phyloP scores from a whole-genome alignment of 176 grass and related monocot species.

The Phyllostachys edulis region DNA sequence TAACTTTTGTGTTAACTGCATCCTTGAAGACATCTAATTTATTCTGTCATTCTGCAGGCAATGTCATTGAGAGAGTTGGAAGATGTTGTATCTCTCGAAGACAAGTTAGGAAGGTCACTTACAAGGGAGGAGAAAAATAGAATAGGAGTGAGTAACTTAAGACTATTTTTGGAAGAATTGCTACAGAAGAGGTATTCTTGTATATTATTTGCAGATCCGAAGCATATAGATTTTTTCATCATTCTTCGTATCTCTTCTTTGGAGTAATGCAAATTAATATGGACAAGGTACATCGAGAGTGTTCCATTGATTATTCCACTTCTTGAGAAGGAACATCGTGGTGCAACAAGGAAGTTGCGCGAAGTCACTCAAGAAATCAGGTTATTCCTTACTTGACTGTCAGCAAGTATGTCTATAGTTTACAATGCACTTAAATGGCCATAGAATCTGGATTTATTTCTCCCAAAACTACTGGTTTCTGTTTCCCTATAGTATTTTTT shows the following conservation, averaged over 20 bases:
- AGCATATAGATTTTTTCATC: conserved; percentile 9
- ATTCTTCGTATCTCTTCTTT: conserved; percentile 7
- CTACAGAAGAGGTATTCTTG: conserved; percentile 75
- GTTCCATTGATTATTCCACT: conserved; percentile 88
- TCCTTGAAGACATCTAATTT: conserved; percentile 8
- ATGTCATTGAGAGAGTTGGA: conserved; percentile 75
- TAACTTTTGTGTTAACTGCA: neutral
- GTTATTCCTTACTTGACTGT: conserved; percentile 31
- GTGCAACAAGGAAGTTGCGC: conserved; percentile 59
- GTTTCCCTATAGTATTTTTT: neutral
- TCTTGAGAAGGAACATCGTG: conserved; percentile 74
- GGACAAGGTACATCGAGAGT: conserved; percentile 74
- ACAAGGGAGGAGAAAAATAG: conserved; percentile 68
- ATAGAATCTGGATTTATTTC: neutral
- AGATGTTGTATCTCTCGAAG: conserved; percentile 75
- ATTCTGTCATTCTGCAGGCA: conserved; percentile 47
- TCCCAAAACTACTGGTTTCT: neutral
- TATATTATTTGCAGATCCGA: conserved; percentile 15
- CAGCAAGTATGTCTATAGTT: conserved; percentile 1
- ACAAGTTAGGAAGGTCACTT: conserved; percentile 80
- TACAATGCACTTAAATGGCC: neutral
- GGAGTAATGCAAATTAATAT: conserved; percentile 27
- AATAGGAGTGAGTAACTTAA: conserved; percentile 79
- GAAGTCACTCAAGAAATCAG: conserved; percentile 77
- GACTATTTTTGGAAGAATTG: conserved; percentile 85